These are phyloP conservation scores for Albifimbria verrucaria DNA, from an alignment of 2,329 filamentous ascomycete genomes.

Conservation along the genomic window DNA sequence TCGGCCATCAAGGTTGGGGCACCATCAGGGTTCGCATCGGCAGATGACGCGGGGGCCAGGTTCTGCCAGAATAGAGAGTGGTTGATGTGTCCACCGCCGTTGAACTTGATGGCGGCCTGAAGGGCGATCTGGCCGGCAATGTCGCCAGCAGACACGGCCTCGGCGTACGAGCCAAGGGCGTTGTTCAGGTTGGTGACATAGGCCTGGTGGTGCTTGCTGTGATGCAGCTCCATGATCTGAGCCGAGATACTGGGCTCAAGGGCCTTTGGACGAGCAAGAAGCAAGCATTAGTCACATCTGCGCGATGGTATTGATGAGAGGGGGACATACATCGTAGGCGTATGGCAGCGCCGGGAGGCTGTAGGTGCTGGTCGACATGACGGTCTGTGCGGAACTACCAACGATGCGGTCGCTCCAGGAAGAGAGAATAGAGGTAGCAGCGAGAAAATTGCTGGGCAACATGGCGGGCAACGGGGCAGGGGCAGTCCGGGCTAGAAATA, in stretches of 20 bases:
- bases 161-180: constrained; percentile 57
- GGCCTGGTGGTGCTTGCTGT: constrained; percentile 74
- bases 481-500: constrained; percentile 7
- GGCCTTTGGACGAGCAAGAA: constrained; percentile 48
- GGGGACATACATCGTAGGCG: constrained; percentile 63
- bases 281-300: not conserved
- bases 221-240: constrained; percentile 80
- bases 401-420: constrained; percentile 3
- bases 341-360: constrained; percentile 65
- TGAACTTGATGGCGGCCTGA: constrained; percentile 76
- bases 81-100: constrained; percentile 90
- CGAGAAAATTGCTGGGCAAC: constrained; percentile 5
- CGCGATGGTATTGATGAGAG: not conserved
- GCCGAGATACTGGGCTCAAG: constrained; percentile 71
- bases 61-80: constrained; percentile 92
- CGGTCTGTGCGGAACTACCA: constrained; percentile 5
- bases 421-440: constrained; percentile 4
- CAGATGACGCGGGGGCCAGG: constrained; percentile 58
- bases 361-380: constrained; percentile 44
- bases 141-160: constrained; percentile 54
- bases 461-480: constrained; percentile 7
- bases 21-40: constrained; percentile 52
- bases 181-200: constrained; percentile 75
- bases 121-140: constrained; percentile 63
- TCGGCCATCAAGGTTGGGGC: constrained; percentile 58